Base-by-base conservation (phyloP, 2,329 filamentous ascomycete genomes). In the Diplocarpon rosae region DNA sequence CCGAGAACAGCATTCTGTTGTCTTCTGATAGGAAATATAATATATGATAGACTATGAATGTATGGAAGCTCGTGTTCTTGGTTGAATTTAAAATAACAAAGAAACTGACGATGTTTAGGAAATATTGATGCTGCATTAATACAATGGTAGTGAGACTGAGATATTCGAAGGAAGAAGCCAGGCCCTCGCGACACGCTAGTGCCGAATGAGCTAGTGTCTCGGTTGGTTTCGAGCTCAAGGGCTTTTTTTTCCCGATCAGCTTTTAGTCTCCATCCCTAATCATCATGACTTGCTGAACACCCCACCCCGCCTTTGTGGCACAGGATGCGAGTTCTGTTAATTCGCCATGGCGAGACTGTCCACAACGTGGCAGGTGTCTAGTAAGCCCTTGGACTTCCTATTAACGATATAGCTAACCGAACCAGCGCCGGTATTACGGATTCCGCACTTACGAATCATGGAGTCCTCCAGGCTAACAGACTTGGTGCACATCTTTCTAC, bases 261-360 rank as follows among this genome's bases (percentile, higher is more conserved):
- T 7, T 41, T 27, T 35, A 27, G 12, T 36, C 36, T 38, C 42
- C 36, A 41, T 39, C 34, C 14, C 37, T 37, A 49, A 28, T 32
- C 47, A 53, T 37, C 39, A 56, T 54, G 51, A 47, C 47, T 48
- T 15, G 37, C 28, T 48, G 46, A 24, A 49, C 46, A 39, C 29
- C 46, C 24, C 15, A 37, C 43, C 52, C 50, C 45, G 37, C 55
- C 52, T 49, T 46, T 33, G 50, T 41, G 52, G 52, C 50, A n/a
- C n/a, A 52, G 58, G 47, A 76, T 83, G 75, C 73, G 71, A 59
- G 63, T 95, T 44, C 78, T 88, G 57, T 72, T 95, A 56, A 78
- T 94, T 57, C 80, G 88, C 45, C 88, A 95, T 70, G 88, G 82
- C 59, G 88, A 95, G 67, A 90, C 86, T 13, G 84, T 93, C 52